A percentile compares a stretch with the other conserved stretches of the same genome.
phyloP scores from a whole-genome alignment of 257 asterid genomes.

The Solanum okadae region DNA sequence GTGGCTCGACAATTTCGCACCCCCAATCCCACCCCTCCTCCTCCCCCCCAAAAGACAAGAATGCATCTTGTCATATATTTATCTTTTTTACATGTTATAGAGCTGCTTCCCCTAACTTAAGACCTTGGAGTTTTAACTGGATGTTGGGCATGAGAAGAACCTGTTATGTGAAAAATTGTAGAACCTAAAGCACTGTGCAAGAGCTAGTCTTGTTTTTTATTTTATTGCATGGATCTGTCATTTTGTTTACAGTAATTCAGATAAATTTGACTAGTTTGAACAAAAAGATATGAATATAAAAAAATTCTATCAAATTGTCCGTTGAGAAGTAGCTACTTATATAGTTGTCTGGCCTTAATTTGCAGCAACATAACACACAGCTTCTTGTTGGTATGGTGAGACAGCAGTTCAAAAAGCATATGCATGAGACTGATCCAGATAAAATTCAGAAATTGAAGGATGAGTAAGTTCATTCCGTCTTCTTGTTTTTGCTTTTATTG shows the following conservation, averaged over 20 bases:
- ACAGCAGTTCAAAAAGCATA: conserved; percentile 71
- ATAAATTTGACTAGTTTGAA: background rate
- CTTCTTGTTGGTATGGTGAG: conserved; percentile 71
- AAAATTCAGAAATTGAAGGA: conserved; percentile 80
- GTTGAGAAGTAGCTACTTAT: background rate
- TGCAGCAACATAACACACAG: conserved; percentile 79
- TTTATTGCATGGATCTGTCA: background rate
- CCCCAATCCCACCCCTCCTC: background rate
- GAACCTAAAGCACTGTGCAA: background rate
- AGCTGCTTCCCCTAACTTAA: background rate
- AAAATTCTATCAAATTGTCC: background rate
- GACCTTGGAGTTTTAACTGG: background rate
- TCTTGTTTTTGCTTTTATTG: background rate
- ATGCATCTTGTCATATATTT: background rate
- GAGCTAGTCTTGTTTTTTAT: background rate
- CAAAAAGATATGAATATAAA: background rate
- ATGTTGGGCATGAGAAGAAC: background rate
- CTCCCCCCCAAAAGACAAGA: background rate
- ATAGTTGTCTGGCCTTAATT: background rate
- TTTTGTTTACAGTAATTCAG: background rate
- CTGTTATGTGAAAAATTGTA: background rate
- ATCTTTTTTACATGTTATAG: background rate
- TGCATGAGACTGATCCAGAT: conserved; percentile 89
- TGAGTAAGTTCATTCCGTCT: conserved; percentile 40
- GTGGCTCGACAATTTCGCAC: background rate